Conservation (phyloP, 2,329 filamentous ascomycete genomes). For the Aspergillus persii region DNA sequence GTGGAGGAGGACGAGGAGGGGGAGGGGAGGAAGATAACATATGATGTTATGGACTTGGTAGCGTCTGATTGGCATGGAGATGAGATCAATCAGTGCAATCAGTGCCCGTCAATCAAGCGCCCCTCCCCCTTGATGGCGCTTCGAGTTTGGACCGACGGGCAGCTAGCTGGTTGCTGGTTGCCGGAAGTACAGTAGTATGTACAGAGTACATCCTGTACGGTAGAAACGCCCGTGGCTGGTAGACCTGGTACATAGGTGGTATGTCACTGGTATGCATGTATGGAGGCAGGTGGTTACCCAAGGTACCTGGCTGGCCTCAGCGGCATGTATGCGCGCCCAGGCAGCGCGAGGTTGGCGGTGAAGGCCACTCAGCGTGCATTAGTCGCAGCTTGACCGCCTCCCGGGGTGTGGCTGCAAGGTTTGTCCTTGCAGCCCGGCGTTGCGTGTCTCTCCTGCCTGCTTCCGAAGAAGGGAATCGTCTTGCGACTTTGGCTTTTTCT, state of each 20-base stretch:
- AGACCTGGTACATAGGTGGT: not conserved
- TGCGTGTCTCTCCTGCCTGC: conserved; percentile 10
- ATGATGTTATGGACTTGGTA: not conserved
- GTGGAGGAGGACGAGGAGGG: not conserved
- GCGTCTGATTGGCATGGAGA: not conserved
- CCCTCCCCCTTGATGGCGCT: not conserved
- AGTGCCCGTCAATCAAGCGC: not conserved
- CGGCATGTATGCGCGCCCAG: conserved; percentile 13
- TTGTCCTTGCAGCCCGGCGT: conserved; percentile 24
- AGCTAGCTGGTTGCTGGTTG: no score
- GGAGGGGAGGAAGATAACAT: not conserved
- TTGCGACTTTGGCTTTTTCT: not conserved
- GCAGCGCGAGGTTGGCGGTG: conserved; percentile 16
- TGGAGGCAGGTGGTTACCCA: conserved; percentile 7
- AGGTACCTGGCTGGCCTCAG: conserved; percentile 14
- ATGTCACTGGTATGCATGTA: conserved; percentile 10
- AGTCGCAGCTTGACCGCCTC: conserved; percentile 27
- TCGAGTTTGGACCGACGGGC: not conserved
- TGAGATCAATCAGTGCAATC: not conserved
- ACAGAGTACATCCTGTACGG: no score
- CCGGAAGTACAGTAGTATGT: no score
- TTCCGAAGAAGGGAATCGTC: not conserved
- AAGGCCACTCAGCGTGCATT: conserved; percentile 10
- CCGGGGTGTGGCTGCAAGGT: conserved; percentile 27
- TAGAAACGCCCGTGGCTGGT: conserved; percentile 5